phyloP scores from a whole-genome alignment of 257 asterid species.

The Jacaranda copaia region DNA sequence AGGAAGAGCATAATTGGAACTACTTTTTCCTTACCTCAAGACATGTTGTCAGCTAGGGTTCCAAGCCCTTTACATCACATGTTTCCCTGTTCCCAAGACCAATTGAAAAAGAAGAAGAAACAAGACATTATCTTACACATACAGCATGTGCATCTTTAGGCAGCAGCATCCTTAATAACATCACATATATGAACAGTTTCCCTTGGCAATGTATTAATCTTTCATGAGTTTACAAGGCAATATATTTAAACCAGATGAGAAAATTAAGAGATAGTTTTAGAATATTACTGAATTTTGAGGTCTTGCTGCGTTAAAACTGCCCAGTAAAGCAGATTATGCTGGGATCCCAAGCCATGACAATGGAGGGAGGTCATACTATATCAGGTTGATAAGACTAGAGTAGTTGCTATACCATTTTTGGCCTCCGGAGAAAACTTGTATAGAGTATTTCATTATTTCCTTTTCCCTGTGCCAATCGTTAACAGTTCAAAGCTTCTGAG shows the following conservation, averaged over 20 bases:
- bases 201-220: constrained; percentile 9
- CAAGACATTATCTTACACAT: neutral
- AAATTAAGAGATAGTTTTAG: constrained; percentile 12
- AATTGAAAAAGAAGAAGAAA: neutral
- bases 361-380: constrained; percentile 27
- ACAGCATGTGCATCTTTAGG: neutral
- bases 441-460: constrained; percentile 51
- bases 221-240: constrained; percentile 29
- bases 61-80: too few species aligned
- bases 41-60: too few species aligned
- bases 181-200: neutral
- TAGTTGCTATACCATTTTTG: neutral
- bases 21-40: too few species aligned
- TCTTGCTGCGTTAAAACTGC: constrained; percentile 24
- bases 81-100: neutral
- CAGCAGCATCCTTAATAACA: neutral
- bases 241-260: neutral
- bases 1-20: too few species aligned
- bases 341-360: constrained; percentile 28
- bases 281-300: constrained; percentile 25
- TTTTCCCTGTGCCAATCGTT: constrained; percentile 76
- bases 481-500: constrained; percentile 85
- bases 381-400: neutral
- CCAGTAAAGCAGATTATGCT: constrained; percentile 17
- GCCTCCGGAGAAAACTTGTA: constrained; percentile 18